A percentile compares a stretch with the other conserved stretches of the same genome.
phyloP scores from a whole-genome alignment of 179 eudicot species.

The Gypsophila paniculata region DNA sequence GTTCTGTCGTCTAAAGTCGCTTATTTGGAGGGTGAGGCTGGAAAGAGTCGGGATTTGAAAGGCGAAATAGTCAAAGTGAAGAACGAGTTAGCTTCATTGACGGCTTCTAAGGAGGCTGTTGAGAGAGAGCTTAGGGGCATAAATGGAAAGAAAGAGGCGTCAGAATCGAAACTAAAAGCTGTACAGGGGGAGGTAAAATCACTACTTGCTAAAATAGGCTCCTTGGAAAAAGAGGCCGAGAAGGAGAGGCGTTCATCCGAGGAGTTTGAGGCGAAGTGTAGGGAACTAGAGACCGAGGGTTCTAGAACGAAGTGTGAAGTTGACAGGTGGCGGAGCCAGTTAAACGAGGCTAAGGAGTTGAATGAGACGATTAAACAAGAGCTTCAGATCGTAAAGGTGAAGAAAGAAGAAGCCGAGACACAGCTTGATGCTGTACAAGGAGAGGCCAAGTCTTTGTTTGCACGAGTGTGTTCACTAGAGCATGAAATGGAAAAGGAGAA shows the following conservation, averaged over 20 bases:
- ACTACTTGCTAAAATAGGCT: slow-evolving; percentile 39
- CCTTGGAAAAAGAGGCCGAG: slow-evolving; percentile 43
- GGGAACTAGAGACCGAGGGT: slow-evolving; percentile 28
- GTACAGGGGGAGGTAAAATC: slow-evolving; percentile 42
- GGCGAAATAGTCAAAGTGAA: slow-evolving; percentile 48
- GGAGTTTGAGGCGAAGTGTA: slow-evolving; percentile 35
- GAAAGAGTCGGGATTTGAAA: slow-evolving; percentile 47
- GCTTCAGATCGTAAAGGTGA: slow-evolving; percentile 38
- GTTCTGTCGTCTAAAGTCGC: slow-evolving; percentile 39
- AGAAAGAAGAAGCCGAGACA: slow-evolving; percentile 44
- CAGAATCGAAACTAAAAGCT: slow-evolving; percentile 44
- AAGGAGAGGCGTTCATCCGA: slow-evolving; percentile 46
- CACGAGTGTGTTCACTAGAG: slow-evolving; percentile 45
- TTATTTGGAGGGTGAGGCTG: slow-evolving; percentile 44
- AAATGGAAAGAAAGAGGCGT: slow-evolving; percentile 34
- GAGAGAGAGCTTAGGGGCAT: slow-evolving; percentile 20
- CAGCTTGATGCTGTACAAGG: slow-evolving; percentile 39
- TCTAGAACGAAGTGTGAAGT: slow-evolving; percentile 24
- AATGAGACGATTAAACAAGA: slow-evolving; percentile 33
- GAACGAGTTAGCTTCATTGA: slow-evolving; percentile 23
- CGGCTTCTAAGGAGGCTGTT: slow-evolving; percentile 21
- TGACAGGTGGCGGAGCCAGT: slow-evolving; percentile 22
- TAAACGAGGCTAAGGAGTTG: slow-evolving; percentile 25
- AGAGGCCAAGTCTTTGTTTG: slow-evolving; percentile 41
- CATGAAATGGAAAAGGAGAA: slow-evolving; percentile 54